Conservation (phyloP, 768 basidiomycete genomes). For the Kwoniella sp. region DNA sequence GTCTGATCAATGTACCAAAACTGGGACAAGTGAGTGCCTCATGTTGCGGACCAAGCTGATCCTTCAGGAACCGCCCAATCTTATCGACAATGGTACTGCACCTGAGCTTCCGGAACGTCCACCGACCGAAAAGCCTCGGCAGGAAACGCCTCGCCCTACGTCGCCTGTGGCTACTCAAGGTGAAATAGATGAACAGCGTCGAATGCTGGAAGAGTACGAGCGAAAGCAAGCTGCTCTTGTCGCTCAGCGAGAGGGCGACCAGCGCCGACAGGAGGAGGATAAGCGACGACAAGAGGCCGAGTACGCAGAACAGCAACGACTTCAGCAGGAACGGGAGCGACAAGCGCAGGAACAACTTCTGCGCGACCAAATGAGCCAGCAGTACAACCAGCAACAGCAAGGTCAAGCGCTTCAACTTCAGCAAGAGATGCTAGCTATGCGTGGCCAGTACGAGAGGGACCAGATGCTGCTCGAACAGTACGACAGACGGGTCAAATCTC, state of each 20-base stretch:
- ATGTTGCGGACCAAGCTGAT: constrained; percentile 16
- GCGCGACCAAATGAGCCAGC: constrained; percentile 61
- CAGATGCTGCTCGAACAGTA: constrained; percentile 98
- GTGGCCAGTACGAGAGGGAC: constrained; percentile 96
- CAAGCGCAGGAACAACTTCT: constrained; percentile 81
- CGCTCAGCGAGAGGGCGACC: constrained; percentile 77
- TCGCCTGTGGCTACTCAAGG: constrained; percentile 64
- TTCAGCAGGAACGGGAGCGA: constrained; percentile 85
- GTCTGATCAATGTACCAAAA: constrained; percentile 97
- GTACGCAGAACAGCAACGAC: constrained; percentile 82
- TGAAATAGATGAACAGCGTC: constrained; percentile 83
- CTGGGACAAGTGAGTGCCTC: constrained; percentile 71
- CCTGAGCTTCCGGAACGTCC: constrained; percentile 84
- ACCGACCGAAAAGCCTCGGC: constrained; percentile 58
- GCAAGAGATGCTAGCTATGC: constrained; percentile 84
- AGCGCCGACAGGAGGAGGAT: constrained; percentile 72
- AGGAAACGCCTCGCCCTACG: constrained; percentile 66
- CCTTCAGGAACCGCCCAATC: constrained; percentile 88
- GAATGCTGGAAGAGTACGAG: constrained; percentile 94
- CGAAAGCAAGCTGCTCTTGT: constrained; percentile 88
- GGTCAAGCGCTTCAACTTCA: constrained; percentile 83
- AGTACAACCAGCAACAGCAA: constrained; percentile 65
- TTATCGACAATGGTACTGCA: constrained; percentile 74
- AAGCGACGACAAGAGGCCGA: constrained; percentile 80
- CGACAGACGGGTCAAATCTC: constrained; percentile 90